Evolutionary conservation across 2,329 filamentous ascomycete species (phyloP).

Genomic region (Plectosphaerella cucumerina): DNA sequence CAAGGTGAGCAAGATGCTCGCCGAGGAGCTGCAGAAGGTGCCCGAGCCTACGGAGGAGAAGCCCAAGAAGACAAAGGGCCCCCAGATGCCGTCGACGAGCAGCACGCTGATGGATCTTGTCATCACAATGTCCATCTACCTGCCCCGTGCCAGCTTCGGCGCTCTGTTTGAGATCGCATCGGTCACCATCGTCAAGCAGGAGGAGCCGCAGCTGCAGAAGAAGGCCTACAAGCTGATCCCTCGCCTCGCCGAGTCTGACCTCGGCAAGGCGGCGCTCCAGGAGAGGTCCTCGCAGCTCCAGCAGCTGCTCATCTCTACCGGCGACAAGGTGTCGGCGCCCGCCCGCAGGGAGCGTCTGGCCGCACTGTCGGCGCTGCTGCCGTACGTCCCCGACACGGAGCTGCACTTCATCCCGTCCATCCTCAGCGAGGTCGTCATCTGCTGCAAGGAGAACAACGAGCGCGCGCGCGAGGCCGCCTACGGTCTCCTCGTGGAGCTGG

Average conservation of each 20-base stretch:
- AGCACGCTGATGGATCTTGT: conserved; percentile 96
- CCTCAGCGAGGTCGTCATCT: conserved; percentile 90
- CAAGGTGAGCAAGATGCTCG: conserved; percentile 80
- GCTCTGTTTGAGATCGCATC: conserved; percentile 84
- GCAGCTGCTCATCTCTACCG: conserved; percentile 70
- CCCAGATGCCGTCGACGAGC: conserved; percentile 83
- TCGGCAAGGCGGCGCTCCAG: conserved; percentile 69
- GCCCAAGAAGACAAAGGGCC: conserved; percentile 59
- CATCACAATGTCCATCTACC: conserved; percentile 91
- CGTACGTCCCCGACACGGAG: conserved; percentile 69
- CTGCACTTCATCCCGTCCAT: conserved; percentile 92
- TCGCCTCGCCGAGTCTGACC: conserved; percentile 75
- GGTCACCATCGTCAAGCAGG: conserved; percentile 72
- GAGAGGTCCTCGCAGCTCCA: conserved; percentile 78
- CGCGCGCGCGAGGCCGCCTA: conserved; percentile 87
- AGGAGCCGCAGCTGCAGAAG: conserved; percentile 93
- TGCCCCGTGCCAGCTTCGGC: conserved; percentile 80
- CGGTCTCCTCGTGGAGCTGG: conserved; percentile 84
- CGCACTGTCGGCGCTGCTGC: conserved; percentile 76
- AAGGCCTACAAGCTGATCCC: conserved; percentile 99
- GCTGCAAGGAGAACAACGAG: conserved; percentile 97
- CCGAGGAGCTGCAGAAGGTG: conserved; percentile 58
- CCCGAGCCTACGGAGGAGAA: conserved; percentile 54
- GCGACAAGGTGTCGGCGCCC: conserved; percentile 81
- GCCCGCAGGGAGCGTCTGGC: conserved; percentile 81